Percentiles rank a stretch among this genome's conserved stretches.
phyloP scores from a whole-genome alignment of 2,329 filamentous ascomycete genomes.

The Fusarium sp. region DNA sequence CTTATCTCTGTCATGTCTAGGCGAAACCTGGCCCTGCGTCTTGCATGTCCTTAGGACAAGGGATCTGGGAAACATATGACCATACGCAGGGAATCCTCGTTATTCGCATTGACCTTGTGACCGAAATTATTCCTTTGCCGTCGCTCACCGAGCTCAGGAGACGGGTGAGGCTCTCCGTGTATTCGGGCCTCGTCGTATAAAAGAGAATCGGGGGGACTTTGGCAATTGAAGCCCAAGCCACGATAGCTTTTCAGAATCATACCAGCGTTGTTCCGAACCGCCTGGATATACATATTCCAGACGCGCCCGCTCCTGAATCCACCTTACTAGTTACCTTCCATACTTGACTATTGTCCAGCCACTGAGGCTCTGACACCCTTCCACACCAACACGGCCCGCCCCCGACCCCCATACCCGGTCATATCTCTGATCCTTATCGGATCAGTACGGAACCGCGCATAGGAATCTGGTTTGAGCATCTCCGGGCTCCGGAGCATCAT shows the following conservation, averaged over 20 bases:
- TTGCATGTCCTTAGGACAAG: constrained; percentile 31
- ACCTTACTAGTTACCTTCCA: neutral
- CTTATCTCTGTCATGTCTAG: constrained; percentile 45
- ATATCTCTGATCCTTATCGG: constrained; percentile 43
- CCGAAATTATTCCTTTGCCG: too few species aligned
- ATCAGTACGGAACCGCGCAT: constrained; percentile 32
- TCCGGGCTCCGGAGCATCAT: constrained; percentile 45
- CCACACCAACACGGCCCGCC: constrained; percentile 35
- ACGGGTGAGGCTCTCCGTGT: too few species aligned
- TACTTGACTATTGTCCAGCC: constrained; percentile 23
- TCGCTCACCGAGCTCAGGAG: too few species aligned
- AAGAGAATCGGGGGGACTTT: neutral
- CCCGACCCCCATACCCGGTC: constrained; percentile 25
- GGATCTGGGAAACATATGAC: constrained; percentile 23
- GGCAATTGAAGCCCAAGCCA: too few species aligned
- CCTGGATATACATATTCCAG: constrained; percentile 7
- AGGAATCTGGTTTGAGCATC: constrained; percentile 39
- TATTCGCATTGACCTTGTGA: neutral
- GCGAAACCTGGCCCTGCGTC: constrained; percentile 11
- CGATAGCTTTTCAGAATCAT: neutral
- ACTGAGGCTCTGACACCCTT: constrained; percentile 30
- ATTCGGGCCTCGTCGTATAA: neutral
- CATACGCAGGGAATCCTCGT: constrained; percentile 1
- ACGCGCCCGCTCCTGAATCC: neutral
- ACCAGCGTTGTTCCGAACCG: neutral